These are phyloP conservation scores for Pythium aristosporum DNA, from an alignment of 352 stramenopile species.

Conservation along the genomic window DNA sequence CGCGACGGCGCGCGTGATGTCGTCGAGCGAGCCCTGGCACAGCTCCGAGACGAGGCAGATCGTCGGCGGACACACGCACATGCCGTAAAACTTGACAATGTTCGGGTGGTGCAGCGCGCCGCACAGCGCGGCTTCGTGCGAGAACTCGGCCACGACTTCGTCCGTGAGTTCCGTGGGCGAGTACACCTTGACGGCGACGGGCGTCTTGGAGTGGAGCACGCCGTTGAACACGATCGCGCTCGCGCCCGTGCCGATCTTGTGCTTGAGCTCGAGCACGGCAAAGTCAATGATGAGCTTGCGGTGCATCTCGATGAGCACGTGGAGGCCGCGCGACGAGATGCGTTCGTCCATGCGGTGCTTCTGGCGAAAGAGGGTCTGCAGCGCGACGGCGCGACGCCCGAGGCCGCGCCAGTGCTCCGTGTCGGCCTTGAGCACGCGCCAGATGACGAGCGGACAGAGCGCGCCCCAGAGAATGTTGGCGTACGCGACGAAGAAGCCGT, in stretches of 20 bases:
- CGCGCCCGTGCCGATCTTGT: conserved; percentile 45
- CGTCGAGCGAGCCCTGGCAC: conserved; percentile 60
- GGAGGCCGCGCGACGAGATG: conserved; percentile 43
- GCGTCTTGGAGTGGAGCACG: conserved; percentile 43
- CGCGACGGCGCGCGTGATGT: conserved; percentile 50
- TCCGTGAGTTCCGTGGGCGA: conserved; percentile 55
- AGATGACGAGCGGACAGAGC: conserved; percentile 55
- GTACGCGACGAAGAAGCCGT: conserved; percentile 15
- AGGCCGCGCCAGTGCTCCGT: conserved; percentile 41
- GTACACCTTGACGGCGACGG: conserved; percentile 80
- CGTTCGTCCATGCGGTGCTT: conserved; percentile 25
- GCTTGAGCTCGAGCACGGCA: conserved; percentile 54
- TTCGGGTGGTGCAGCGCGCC: conserved; percentile 73
- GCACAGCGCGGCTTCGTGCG: conserved; percentile 75
- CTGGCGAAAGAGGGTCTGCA: conserved; percentile 48
- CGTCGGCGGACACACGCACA: conserved; percentile 76
- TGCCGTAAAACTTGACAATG: conserved; percentile 81
- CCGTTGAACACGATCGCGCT: conserved; percentile 69
- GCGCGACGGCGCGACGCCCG: conserved; percentile 44
- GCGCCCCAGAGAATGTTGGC: conserved; percentile 26
- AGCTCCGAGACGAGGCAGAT: conserved; percentile 79
- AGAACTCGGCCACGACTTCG: conserved; percentile 75
- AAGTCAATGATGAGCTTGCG: conserved; percentile 80
- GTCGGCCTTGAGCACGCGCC: conserved; percentile 37
- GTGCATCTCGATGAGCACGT: conserved; percentile 72